Percentiles rank a stretch among this genome's conserved stretches.
phyloP scores from a whole-genome alignment of 139 green algal genomes.

The Coelastrella sp. region DNA sequence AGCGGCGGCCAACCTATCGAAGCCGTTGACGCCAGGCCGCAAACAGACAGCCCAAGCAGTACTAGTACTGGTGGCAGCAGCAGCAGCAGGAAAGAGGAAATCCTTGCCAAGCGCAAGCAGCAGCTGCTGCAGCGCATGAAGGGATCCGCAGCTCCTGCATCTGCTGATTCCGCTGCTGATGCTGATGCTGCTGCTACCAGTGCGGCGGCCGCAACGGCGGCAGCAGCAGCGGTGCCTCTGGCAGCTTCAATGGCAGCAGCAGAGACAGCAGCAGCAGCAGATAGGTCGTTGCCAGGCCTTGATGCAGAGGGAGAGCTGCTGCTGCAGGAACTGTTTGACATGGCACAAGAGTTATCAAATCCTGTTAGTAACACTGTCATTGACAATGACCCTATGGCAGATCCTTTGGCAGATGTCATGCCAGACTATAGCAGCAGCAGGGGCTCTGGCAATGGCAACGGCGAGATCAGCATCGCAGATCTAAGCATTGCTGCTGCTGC shows the following conservation, averaged over 20 bases:
- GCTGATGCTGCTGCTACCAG: not conserved
- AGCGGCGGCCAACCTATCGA: no score
- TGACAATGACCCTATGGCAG: not conserved
- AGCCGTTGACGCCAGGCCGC: no score
- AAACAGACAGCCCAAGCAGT: no score
- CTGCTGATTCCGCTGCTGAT: not conserved
- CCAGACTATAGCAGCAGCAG: not conserved
- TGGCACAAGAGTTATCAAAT: conserved; percentile 1
- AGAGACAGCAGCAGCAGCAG: not conserved
- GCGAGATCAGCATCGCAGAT: not conserved
- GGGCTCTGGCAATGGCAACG: not conserved
- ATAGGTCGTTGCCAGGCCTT: not conserved
- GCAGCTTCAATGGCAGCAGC: not conserved
- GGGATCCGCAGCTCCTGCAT: not conserved
- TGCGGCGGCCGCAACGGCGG: not conserved
- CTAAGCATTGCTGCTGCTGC: not conserved
- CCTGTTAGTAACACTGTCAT: conserved; percentile 14
- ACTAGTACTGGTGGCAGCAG: no score
- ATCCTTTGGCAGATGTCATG: conserved; percentile 22
- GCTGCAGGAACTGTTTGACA: conserved; percentile 33
- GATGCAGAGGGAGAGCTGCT: not conserved
- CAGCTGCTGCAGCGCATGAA: conserved; percentile 43
- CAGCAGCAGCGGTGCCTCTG: conserved; percentile 1
- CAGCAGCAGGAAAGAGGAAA: not conserved
- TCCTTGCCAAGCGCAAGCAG: conserved; percentile 18